phyloP scores from a whole-genome alignment of 495 filamentous ascomycete species.

The Immersiella caudata region DNA sequence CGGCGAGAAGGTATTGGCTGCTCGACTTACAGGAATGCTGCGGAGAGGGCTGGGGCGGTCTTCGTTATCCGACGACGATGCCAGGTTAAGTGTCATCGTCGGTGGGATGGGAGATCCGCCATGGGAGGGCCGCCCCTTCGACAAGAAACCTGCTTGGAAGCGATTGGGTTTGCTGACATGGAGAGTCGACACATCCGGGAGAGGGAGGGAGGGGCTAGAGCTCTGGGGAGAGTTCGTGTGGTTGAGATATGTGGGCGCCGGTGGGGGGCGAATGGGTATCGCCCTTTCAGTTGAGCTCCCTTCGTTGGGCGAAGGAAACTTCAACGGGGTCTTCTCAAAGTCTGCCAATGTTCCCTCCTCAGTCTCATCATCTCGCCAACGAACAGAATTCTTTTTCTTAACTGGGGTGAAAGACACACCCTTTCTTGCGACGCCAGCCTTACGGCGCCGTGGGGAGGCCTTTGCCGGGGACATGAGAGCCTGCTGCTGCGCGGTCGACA shows the following conservation, averaged over 20 bases:
- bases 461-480: constrained; percentile 58
- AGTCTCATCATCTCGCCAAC: constrained; percentile 90
- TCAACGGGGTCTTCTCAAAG: constrained; percentile 84
- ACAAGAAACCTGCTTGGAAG: constrained; percentile 89
- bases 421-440: constrained; percentile 69
- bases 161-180: constrained; percentile 66
- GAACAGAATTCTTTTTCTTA: constrained; percentile 83
- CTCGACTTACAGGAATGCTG: constrained; percentile 43
- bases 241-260: constrained; percentile 47
- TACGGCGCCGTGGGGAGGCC: constrained; percentile 79
- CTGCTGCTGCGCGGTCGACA: constrained; percentile 45
- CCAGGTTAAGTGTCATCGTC: constrained; percentile 63
- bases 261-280: constrained; percentile 29
- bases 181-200: constrained; percentile 45
- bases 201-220: constrained; percentile 62
- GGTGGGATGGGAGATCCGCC: constrained; percentile 67
- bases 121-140: constrained; percentile 54
- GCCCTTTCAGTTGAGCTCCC: constrained; percentile 39
- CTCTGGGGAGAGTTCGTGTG: constrained; percentile 49
- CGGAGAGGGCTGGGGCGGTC: constrained; percentile 61
- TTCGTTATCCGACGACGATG: constrained; percentile 65
- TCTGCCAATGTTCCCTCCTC: constrained; percentile 81
- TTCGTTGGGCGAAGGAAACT: constrained; percentile 56
- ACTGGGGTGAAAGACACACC: constrained; percentile 75
- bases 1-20: constrained; percentile 46